Base-by-base conservation (phyloP, 2,329 filamentous ascomycete genomes). In the Beauveria sp. region DNA sequence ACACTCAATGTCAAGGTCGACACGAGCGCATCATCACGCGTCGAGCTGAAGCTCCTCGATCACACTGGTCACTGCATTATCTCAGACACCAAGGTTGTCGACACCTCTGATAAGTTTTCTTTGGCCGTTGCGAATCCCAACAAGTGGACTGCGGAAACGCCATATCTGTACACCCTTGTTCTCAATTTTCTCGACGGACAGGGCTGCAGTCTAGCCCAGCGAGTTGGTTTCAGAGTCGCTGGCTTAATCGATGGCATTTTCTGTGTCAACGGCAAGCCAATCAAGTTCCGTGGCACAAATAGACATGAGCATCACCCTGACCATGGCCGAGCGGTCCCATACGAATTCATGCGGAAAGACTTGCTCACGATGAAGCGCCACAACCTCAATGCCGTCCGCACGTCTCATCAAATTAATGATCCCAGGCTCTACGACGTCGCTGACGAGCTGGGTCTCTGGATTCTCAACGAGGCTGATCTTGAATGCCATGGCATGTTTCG, bases 101-200 rank as follows among this genome's bases (percentile, higher is more conserved):
- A 66, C 5, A 63, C 67, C 80, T 81, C 68, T 69, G 74, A 51
- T 71, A 82, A 72, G 7, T 71, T 71, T 42, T 68, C 70, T 8
- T 66, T 83, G 51, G 73, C 61, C 1, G 73, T 88, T 8, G 63
- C 73, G 9, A 73, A 80, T 18, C 85, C 86, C 30, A 63, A 77
- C 22, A 86, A 87, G 59, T 90, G 87, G 87, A 88, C 86, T 0
- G 87, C 87, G 0, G 87, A 90, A 70, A 83, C 82, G 0, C 87
- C 87, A 0, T 78, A 84, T 59, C 71, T 90, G 0, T 89, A 90
- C 43, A 78, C 77, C 1, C 66, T 84, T 1, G 68, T 74, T 12
- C 68, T 77, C 16, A 75, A 72, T 16, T 71, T 76, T 42, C 67
- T 70, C 16, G 67, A 68, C 45, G 62, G 62, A 3, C 55, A 54